phyloP scores from a whole-genome alignment of 2,329 filamentous ascomycete genomes.

The Fusarium hostae region DNA sequence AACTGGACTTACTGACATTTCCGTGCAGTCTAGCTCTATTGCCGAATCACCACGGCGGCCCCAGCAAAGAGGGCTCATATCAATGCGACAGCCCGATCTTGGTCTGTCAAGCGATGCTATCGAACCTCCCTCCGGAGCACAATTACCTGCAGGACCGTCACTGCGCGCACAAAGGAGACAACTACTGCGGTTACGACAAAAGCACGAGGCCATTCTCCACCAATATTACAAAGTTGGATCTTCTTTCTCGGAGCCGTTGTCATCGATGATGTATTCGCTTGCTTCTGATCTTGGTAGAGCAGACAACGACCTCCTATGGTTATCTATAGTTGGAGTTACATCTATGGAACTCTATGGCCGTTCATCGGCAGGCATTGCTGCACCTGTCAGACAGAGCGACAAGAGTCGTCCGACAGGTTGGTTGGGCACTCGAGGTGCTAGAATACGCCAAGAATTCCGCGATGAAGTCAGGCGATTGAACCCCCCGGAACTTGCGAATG shows the following conservation, averaged over 20 bases:
- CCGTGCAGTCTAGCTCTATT: constrained; percentile 70
- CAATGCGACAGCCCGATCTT: constrained; percentile 59
- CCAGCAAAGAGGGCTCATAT: constrained; percentile 68
- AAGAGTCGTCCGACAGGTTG: constrained; percentile 73
- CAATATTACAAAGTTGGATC: constrained; percentile 88
- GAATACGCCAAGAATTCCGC: constrained; percentile 84
- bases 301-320: constrained; percentile 96
- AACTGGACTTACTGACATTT: constrained; percentile 27
- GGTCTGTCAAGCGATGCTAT: constrained; percentile 61
- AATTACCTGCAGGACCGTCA: constrained; percentile 72
- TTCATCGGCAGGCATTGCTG: constrained; percentile 81
- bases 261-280: constrained; percentile 92
- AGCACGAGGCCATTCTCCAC: constrained; percentile 80
- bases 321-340: constrained; percentile 93
- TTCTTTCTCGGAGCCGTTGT: constrained; percentile 94
- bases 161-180: constrained; percentile 77
- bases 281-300: constrained; percentile 95
- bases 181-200: constrained; percentile 77
- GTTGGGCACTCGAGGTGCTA: constrained; percentile 83
- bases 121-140: constrained; percentile 68
- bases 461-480: constrained; percentile 96
- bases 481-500: constrained; percentile 75
- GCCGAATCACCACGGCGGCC: constrained; percentile 71
- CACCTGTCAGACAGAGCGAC: constrained; percentile 66
- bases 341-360: constrained; percentile 92